Evolutionary conservation across 164 flowering plant species (phyloP).

Genomic region (Magnolia sinica): DNA sequence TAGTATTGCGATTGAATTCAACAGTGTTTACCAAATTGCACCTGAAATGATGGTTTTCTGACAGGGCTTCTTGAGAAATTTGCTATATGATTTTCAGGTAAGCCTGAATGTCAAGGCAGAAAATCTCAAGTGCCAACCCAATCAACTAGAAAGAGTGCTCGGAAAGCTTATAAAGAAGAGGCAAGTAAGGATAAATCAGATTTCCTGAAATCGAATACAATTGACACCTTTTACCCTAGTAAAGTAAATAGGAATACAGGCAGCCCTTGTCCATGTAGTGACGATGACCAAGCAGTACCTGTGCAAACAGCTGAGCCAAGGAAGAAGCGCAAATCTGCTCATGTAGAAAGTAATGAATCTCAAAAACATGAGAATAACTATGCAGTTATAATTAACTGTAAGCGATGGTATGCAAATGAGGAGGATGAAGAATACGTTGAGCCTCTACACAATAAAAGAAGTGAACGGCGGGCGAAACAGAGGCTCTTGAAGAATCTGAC

Average conservation of each 20-base stretch:
- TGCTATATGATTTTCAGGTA: constrained; percentile 5
- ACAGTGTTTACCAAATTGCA: background rate
- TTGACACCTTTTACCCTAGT: background rate
- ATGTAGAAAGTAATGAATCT: background rate
- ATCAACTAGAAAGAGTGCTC: background rate
- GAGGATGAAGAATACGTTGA: constrained; percentile 13
- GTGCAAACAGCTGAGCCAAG: background rate
- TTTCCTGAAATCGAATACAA: background rate
- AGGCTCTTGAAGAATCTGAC: constrained; percentile 10
- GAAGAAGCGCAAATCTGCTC: constrained; percentile 11
- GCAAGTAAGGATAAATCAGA: constrained; percentile 5
- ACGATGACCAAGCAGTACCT: background rate
- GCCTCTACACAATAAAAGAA: constrained; percentile 15
- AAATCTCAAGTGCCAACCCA: background rate
- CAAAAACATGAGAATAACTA: background rate
- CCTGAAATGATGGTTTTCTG: background rate
- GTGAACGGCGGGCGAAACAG: constrained; percentile 9
- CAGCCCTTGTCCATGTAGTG: background rate
- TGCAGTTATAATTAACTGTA: constrained; percentile 11
- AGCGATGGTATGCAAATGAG: constrained; percentile 13
- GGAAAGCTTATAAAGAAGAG: constrained; percentile 1
- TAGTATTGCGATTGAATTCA: background rate
- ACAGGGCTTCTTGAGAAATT: background rate
- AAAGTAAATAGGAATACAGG: background rate
- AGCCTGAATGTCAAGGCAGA: background rate